phyloP scores from a whole-genome alignment of 2,329 filamentous ascomycete species.

The Hypoxylon sp. region DNA sequence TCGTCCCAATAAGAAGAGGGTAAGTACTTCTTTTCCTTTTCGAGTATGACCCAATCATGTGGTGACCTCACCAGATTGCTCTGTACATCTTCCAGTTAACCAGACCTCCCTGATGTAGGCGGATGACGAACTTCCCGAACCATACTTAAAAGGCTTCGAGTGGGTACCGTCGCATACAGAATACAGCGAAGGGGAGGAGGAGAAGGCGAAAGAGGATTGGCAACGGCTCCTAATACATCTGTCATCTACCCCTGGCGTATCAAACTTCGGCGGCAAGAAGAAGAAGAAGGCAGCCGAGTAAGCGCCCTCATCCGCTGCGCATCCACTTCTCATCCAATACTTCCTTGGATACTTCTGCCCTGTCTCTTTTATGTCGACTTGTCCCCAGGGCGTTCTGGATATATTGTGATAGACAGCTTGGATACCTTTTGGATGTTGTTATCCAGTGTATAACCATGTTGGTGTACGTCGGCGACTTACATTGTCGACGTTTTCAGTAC shows the following conservation, averaged over 20 bases:
- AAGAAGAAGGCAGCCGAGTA: conserved; percentile 73
- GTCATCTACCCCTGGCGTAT: conserved; percentile 65
- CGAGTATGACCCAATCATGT: background rate
- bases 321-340: conserved; percentile 59
- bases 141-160: conserved; percentile 94
- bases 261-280: conserved; percentile 70
- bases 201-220: conserved; percentile 87
- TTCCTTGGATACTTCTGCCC: conserved; percentile 47
- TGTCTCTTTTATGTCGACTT: conserved; percentile 56
- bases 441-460: conserved; percentile 19
- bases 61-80: background rate
- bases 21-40: conserved; percentile 58
- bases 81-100: background rate
- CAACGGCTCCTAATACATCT: conserved; percentile 89
- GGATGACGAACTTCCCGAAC: conserved; percentile 90
- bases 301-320: conserved; percentile 46
- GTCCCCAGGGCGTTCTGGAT: conserved; percentile 52
- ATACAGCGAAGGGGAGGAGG: conserved; percentile 40
- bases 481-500: background rate
- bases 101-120: conserved; percentile 65
- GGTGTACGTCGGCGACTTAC: conserved; percentile 10
- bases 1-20: conserved; percentile 98
- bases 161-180: conserved; percentile 69
- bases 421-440: conserved; percentile 38
- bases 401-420: conserved; percentile 62